A percentile compares a stretch with the other conserved stretches of the same genome.
phyloP scores from a whole-genome alignment of 148 eudicot species.

The Tetragonia tetragonoides region DNA sequence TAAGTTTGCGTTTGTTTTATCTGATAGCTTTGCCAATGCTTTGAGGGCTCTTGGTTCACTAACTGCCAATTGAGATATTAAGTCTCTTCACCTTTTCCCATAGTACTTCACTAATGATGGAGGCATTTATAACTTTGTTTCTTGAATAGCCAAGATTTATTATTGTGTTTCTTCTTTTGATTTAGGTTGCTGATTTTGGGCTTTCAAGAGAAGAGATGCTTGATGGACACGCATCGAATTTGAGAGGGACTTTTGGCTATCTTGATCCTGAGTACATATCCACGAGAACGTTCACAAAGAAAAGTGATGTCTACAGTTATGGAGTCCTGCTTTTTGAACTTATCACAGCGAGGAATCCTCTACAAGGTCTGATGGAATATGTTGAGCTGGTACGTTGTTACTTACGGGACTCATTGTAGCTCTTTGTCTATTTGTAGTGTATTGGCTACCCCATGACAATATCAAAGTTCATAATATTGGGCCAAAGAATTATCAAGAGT shows the following conservation, averaged over 20 bases:
- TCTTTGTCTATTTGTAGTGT: not conserved
- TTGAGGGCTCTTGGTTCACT: too few relatives aligned
- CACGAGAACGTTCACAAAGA: constrained; percentile 79
- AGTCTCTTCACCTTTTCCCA: not conserved
- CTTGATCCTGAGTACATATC: constrained; percentile 97
- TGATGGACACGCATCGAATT: constrained; percentile 53
- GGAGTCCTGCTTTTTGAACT: constrained; percentile 95
- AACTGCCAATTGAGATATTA: not conserved
- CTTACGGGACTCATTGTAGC: not conserved
- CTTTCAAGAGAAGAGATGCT: constrained; percentile 89
- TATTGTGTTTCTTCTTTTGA: not conserved
- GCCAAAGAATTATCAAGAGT: too few relatives aligned
- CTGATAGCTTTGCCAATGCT: too few relatives aligned
- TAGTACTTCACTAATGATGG: not conserved
- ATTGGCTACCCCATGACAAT: not conserved
- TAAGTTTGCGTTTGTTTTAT: constrained; percentile 29
- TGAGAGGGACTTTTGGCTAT: constrained; percentile 93
- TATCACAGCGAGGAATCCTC: constrained; percentile 85
- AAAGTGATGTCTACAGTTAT: constrained; percentile 91
- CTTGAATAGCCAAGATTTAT: not conserved
- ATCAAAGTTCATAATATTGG: not conserved
- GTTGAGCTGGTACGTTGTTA: constrained; percentile 69
- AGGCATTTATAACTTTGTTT: not conserved
- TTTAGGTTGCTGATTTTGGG: constrained; percentile 94
- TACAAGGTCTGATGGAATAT: constrained; percentile 87